Base-by-base conservation (phyloP, 2,329 filamentous ascomycete genomes). In the Diaporthe humulicola region DNA sequence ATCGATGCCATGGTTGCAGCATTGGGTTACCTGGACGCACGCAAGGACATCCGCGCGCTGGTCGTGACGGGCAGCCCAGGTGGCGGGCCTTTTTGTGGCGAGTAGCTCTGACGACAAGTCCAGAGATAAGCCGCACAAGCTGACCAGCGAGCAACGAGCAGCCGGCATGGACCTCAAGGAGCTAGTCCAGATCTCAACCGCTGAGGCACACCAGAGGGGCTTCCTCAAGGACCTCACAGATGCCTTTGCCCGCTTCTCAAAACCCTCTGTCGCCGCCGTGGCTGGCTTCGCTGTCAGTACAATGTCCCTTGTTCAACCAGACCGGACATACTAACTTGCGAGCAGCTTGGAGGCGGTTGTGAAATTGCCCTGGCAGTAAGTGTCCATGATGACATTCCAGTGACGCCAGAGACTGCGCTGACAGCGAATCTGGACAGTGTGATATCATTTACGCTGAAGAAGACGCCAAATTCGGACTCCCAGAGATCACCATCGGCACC, bases 271-370 rank as follows among this genome's bases (percentile, higher is more conserved):
- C 73, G 87, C 87, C 14, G 87, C 86, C 28, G 87, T 89, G 30
- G 84, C 87, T 76, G 87, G 88, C 66, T 84, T 86, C 79, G 87
- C 88, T 76, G 87, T 88, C 78, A 82, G 87, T 83, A 7, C 36
- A 45, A 36, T 12, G 8, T 50, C 36, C 19, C 25, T 56, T 45
- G 12, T 33, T 50, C 19, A 15, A n/a, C 25, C 25, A 19, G 1
- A 15, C 22, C 14, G 38, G 70, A 61, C 66, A 70, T 73, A 36
- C 25, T 71, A n/a, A 66, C 57, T 22, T 19, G 12, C 17, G 45
- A n/a, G 15, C 54, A 87, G 86, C 83, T 89, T 40, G 87, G 87
- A 40, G 87, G 87, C 19, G 87, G 88, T 7, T 89, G 88, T 71
- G 88, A 89, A 74, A 79, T 89, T 56, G 87, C 86, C 5, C 81